Conservation (phyloP, 169 alveolate species). For the Eimeria necatrix region DNA sequence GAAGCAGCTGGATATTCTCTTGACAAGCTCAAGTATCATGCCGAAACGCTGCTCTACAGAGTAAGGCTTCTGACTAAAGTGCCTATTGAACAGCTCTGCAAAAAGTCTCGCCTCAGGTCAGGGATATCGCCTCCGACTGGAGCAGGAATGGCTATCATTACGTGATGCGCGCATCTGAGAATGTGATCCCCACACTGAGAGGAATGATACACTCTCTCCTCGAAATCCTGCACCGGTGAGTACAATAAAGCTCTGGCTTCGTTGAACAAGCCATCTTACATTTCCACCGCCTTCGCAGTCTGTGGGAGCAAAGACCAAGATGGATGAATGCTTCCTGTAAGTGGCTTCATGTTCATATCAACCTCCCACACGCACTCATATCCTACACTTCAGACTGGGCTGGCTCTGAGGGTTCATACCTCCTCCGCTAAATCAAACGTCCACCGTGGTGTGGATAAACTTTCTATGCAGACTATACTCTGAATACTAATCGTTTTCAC, state of each 20-base stretch:
- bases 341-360: background rate
- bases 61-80: background rate
- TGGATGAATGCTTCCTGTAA: conserved; percentile 72
- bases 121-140: conserved; percentile 7
- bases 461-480: conserved; percentile 19
- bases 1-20: conserved; percentile 67
- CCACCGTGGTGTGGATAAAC: conserved; percentile 6
- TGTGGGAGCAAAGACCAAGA: conserved; percentile 70
- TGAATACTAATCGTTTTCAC: conserved; percentile 39
- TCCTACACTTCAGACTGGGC: conserved; percentile 31
- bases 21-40: conserved; percentile 32
- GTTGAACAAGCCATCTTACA: background rate
- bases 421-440: conserved; percentile 51
- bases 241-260: background rate
- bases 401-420: conserved; percentile 70
- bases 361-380: background rate
- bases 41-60: conserved; percentile 4
- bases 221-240: conserved; percentile 60
- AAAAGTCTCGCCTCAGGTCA: background rate
- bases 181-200: conserved; percentile 9
- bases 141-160: conserved; percentile 63
- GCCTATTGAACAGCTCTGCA: background rate
- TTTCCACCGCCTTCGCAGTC: background rate
- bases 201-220: background rate
- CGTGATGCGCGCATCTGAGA: conserved; percentile 62